A percentile compares a stretch with the other conserved stretches of the same genome.
phyloP scores from a whole-genome alignment of 768 basidiomycete genomes.

The Lactarius deliciosus region DNA sequence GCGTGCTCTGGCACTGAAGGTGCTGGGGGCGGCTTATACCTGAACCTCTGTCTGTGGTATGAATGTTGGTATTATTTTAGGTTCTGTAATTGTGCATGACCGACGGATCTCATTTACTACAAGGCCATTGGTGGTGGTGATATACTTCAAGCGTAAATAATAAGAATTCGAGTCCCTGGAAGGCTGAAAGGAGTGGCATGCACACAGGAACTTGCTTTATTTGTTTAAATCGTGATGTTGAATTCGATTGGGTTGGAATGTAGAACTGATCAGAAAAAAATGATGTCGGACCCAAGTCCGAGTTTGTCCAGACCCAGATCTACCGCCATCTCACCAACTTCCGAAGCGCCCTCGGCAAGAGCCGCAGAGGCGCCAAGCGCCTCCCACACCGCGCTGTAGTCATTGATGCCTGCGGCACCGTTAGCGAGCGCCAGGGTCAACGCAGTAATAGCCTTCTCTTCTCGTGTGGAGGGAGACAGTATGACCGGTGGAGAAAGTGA shows the following conservation, averaged over 20 bases:
- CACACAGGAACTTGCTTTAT: slow-evolving; percentile 14
- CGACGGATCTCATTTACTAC: slow-evolving; percentile 1
- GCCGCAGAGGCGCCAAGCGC: slow-evolving; percentile 33
- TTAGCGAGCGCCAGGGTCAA: slow-evolving; percentile 61
- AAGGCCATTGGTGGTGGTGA: slow-evolving; percentile 6
- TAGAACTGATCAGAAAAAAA: slow-evolving; percentile 1
- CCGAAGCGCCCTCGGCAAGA: slow-evolving; percentile 39
- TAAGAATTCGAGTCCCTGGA: neutral
- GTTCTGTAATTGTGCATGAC: neutral
- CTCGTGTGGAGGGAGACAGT: slow-evolving; percentile 41
- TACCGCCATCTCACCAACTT: no score
- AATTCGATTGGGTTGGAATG: slow-evolving; percentile 6
- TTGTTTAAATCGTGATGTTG: slow-evolving; percentile 5
- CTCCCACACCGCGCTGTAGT: slow-evolving; percentile 51
- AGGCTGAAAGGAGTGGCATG: slow-evolving; percentile 3
- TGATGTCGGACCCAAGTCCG: neutral
- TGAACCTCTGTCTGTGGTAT: slow-evolving; percentile 1
- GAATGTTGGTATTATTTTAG: neutral
- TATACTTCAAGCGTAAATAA: slow-evolving; percentile 14
- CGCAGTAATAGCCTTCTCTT: slow-evolving; percentile 61
- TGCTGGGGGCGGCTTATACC: slow-evolving; percentile 59
- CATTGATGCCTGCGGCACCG: slow-evolving; percentile 58
- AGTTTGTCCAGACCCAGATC: slow-evolving; percentile 1
- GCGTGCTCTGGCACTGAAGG: slow-evolving; percentile 78
- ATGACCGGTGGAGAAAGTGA: slow-evolving; percentile 37